These are phyloP conservation scores for Chaetomium tenue DNA, from an alignment of 495 filamentous ascomycete species.

Conservation along the genomic window DNA sequence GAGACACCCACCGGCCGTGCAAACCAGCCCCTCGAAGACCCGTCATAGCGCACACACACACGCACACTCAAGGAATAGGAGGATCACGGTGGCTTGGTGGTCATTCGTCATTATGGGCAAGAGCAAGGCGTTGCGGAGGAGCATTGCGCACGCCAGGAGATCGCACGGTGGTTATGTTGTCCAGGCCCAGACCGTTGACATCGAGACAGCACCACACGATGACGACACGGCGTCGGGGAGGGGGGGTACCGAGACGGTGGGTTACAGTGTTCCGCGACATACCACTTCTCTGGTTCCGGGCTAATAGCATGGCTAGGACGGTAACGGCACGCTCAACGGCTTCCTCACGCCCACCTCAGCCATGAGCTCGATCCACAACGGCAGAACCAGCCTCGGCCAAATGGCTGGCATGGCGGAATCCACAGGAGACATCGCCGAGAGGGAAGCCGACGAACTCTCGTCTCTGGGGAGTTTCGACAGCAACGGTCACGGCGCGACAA, in stretches of 20 bases:
- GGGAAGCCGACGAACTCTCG: slow-evolving; percentile 24
- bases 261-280: neutral
- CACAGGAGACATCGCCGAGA: slow-evolving; percentile 24
- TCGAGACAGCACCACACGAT: slow-evolving; percentile 6
- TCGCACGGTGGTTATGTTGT: neutral
- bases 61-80: neutral
- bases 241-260: neutral
- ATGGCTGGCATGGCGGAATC: slow-evolving; percentile 16
- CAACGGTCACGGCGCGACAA: neutral
- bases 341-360: neutral
- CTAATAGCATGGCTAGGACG: neutral
- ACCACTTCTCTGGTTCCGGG: too few relatives aligned
- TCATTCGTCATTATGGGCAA: slow-evolving; percentile 3
- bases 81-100: neutral
- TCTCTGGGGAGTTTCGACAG: neutral
- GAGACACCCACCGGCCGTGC: slow-evolving; percentile 9
- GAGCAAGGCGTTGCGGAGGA: slow-evolving; percentile 6
- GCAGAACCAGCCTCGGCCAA: neutral
- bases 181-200: slow-evolving; percentile 12
- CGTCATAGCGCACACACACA: neutral
- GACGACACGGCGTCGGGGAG: neutral
- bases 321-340: slow-evolving; percentile 9
- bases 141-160: neutral
- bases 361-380: neutral
- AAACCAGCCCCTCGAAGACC: neutral